Percentiles rank a stretch among this genome's conserved stretches.
These are phyloP conservation scores for Prunus fruticosa DNA, from an alignment of 306 rosid genomes.

Conservation along the genomic window DNA sequence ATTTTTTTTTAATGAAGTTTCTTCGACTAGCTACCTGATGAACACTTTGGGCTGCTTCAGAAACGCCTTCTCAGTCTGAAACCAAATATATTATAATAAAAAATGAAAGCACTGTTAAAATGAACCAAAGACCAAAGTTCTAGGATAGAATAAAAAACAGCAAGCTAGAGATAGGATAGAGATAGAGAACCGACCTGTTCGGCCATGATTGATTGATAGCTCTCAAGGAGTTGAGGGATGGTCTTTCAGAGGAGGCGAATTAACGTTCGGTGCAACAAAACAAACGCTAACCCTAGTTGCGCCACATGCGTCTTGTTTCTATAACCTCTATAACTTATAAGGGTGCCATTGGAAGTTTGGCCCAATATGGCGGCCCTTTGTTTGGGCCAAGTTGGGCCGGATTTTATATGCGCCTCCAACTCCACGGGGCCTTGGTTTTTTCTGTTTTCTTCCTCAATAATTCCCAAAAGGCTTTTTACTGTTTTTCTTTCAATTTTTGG, in stretches of 20 bases:
- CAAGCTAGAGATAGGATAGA: not conserved
- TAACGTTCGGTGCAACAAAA: not conserved
- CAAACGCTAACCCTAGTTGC: conserved; percentile 18
- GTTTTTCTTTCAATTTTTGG: no score
- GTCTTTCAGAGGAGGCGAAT: conserved; percentile 18
- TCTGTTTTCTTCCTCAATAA: no score
- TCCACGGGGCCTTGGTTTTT: no score
- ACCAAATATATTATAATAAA: not conserved
- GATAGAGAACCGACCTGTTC: conserved; percentile 52
- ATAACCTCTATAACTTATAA: not conserved
- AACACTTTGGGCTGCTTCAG: conserved; percentile 77
- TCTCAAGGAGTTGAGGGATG: conserved; percentile 2
- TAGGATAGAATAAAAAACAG: not conserved
- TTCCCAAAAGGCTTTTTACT: no score
- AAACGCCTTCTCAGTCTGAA: conserved; percentile 78
- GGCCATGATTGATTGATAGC: conserved; percentile 48
- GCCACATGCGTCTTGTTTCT: not conserved
- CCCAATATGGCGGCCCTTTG: not conserved
- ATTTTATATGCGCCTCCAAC: no score
- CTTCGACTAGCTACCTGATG: conserved; percentile 32
- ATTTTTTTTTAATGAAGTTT: not conserved
- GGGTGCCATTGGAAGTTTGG: not conserved
- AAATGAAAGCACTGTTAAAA: not conserved
- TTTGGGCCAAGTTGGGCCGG: not conserved
- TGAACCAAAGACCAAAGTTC: not conserved